A percentile compares a stretch with the other conserved stretches of the same genome.
These are phyloP conservation scores for Exophiala spinifera DNA, from an alignment of 2,329 filamentous ascomycete species.

Conservation along the genomic window DNA sequence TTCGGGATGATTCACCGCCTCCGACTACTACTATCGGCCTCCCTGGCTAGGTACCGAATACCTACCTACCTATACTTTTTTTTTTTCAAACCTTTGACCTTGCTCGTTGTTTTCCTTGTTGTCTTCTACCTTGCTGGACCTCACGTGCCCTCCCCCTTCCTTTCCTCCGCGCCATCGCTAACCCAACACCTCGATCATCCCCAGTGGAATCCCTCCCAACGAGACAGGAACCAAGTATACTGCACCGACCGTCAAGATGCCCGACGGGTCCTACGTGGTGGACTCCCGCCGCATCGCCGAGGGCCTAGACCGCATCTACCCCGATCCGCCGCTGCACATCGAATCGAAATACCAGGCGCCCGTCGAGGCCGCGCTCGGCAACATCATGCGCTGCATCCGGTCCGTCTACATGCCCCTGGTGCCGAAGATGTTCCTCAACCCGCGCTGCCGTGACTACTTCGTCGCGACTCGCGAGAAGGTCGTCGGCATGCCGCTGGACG, in stretches of 20 bases:
- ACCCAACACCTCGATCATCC: not conserved
- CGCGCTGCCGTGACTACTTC: slow-evolving; percentile 56
- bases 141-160: too few relatives aligned
- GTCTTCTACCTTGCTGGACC: too few relatives aligned
- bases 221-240: slow-evolving; percentile 47
- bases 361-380: slow-evolving; percentile 42
- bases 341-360: slow-evolving; percentile 51
- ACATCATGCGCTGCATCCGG: slow-evolving; percentile 35
- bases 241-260: slow-evolving; percentile 55
- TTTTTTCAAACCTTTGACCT: too few relatives aligned
- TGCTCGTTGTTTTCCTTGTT: too few relatives aligned
- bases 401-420: slow-evolving; percentile 50
- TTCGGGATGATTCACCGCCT: too few relatives aligned
- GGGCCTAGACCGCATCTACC: slow-evolving; percentile 58
- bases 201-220: slow-evolving; percentile 48
- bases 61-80: too few relatives aligned
- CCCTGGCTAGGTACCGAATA: too few relatives aligned
- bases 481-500: slow-evolving; percentile 53
- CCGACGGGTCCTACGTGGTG: slow-evolving; percentile 60
- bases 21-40: too few relatives aligned
- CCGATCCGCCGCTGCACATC: slow-evolving; percentile 57
- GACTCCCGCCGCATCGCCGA: slow-evolving; percentile 61
- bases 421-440: slow-evolving; percentile 51
- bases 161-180: not conserved
- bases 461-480: slow-evolving; percentile 47